phyloP scores from a whole-genome alignment of 352 stramenopile genomes.

The Globisporangium sylvaticum region DNA sequence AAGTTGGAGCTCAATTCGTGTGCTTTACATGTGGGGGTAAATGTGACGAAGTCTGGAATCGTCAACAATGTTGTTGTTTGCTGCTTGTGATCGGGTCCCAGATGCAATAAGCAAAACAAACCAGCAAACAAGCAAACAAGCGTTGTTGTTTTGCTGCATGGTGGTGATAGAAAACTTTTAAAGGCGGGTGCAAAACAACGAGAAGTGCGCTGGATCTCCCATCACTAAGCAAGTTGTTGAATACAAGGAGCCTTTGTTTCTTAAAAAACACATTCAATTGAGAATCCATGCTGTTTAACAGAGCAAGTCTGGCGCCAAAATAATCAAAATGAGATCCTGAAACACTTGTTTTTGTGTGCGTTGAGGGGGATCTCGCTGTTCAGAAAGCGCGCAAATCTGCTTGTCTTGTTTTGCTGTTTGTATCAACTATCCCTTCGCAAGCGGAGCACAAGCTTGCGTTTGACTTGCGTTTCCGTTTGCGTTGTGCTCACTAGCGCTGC shows the following conservation, averaged over 20 bases:
- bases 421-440: neutral
- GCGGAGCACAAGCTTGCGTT: neutral
- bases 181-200: neutral
- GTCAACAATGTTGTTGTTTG: neutral
- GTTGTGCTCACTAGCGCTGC: slow-evolving; percentile 19
- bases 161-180: neutral
- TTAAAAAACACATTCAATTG: neutral
- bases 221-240: neutral
- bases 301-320: neutral
- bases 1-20: neutral
- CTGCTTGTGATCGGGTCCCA: neutral
- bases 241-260: neutral
- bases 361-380: neutral
- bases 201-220: neutral
- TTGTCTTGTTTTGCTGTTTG: neutral
- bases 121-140: neutral
- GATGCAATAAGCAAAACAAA: neutral
- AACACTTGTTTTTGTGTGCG: neutral
- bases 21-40: neutral
- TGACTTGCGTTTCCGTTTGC: neutral
- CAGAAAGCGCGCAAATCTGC: neutral
- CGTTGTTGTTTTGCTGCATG: neutral
- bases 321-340: slow-evolving; percentile 1
- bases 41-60: neutral
- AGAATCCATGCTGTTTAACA: neutral